Evolutionary conservation across 1,284 basidiomycete species (phyloP).

Genomic region (Tilletia caries): DNA sequence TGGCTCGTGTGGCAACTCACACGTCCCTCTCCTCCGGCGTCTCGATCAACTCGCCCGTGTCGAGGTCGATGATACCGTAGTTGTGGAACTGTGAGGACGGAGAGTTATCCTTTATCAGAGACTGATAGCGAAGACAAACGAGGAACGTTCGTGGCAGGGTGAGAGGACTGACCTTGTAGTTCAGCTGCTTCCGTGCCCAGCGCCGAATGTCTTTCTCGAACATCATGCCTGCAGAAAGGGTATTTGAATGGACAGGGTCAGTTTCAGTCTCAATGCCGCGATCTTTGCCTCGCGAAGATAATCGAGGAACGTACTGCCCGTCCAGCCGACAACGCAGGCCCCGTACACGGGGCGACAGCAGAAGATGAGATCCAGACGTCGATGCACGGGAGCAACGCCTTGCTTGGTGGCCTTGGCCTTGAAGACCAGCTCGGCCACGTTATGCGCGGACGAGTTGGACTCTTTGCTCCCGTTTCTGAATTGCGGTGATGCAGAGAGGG

Average conservation of each 20-base stretch:
- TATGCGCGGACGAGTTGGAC: neutral
- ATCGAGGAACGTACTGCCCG: constrained; percentile 20
- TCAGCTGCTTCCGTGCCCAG: constrained; percentile 30
- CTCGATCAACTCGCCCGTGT: constrained; percentile 20
- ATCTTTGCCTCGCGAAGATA: neutral
- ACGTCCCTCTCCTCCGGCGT: constrained; percentile 32
- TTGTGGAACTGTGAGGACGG: constrained; percentile 7
- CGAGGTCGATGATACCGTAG: constrained; percentile 7
- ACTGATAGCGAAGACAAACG: neutral
- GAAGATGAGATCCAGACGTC: constrained; percentile 25
- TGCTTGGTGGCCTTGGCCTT: constrained; percentile 17
- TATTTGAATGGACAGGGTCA: neutral
- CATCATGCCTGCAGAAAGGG: constrained; percentile 11
- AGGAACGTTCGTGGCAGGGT: neutral
- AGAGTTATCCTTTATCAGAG: neutral
- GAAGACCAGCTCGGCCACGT: constrained; percentile 42
- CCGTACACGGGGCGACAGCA: constrained; percentile 32
- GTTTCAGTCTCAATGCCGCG: neutral
- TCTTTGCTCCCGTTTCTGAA: neutral
- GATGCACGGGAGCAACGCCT: constrained; percentile 14
- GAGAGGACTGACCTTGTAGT: constrained; percentile 15
- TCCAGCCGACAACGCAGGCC: constrained; percentile 39
- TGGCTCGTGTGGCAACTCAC: neutral
- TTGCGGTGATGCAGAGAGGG: neutral
- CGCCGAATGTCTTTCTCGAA: constrained; percentile 42